Evolutionary conservation across 1,139 yeast species (phyloP), one percentile per base, ranked within the genome.

Genomic region (Lodderomyces beijingensis): DNA sequence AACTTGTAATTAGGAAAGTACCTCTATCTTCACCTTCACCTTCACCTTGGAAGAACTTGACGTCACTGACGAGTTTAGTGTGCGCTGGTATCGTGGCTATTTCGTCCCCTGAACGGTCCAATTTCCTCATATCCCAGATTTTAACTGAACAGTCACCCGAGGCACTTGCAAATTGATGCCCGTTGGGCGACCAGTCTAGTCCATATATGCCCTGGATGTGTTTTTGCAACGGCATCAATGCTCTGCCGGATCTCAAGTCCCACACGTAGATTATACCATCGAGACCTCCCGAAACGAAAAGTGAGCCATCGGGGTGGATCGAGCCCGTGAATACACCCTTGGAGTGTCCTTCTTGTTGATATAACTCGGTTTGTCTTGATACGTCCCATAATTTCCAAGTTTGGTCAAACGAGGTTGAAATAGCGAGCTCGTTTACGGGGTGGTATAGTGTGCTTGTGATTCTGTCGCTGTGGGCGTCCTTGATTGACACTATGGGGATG

Each of bases 371-470:
- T 7, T 53, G 48, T 2, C 64, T 72, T 8, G 61, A 59, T 1
- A 77, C 42, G 53, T 91, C 96, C 95, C 95, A 88, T 5, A 88
- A 53, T 39, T 87, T 72, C 96, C 97, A 91, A 0, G 96, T 87
- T 39, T 70, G 71, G 53, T 91, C 98, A 49, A 74, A 81, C 0
- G 96, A 87, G 0, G 95, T 84, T 16, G 88, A 70, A 0, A 80
- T 83, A 2, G 78, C 49, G 43, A 57, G 74, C 3, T 56, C 46
- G 0, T 77, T 77, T 16, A 39, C 10, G 0, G 95, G 95, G 51
- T 88, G 95, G 40, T 77, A 73, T 27, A 71, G 69, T 0, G 79
- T 58, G n/a, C 73, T 65, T 0, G 84, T 70, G 1, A 88, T 79
- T 35, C 96, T 66, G 7, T 61, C 60, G 12, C 58, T 59, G 44